Base-by-base conservation (phyloP, 2,329 filamentous ascomycete species). In the Fusarium multiceps region DNA sequence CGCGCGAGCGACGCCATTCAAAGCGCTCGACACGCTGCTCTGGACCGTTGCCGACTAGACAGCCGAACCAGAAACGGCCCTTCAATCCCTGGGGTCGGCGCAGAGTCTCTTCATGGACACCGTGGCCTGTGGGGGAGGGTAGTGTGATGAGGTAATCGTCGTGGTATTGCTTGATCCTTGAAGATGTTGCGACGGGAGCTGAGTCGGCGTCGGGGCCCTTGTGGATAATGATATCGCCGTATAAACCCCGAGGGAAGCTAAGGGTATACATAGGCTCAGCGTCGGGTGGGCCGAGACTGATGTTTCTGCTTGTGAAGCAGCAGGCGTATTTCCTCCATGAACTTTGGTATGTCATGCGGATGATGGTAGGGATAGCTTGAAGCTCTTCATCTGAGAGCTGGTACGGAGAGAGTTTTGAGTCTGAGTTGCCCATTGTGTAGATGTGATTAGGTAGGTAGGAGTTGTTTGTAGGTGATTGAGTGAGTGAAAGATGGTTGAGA, bases 1-100 rank as follows among this genome's bases (percentile, higher is more conserved):
- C 73, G 5, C 49, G 58, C 4, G 73, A 72, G 10, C 58, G 66
- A 16, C 73, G 70, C 73, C 73, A 75, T 45, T 75, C 73, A 23
- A 75, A 75, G 11, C 55, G 50, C 18, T 73, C 73, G 7, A 68
- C 14, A 2, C 48, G 59, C 14, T 48, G 42, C 5, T 55, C 51
- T 4, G 59, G 14, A 16, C 67, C 71, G 18, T 69, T 27, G 6
- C 71, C 69, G 14, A 74, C 69, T 16, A 57, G 41, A 12, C 68
- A 68, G 2, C 34, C 71, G n/a, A 75, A 75, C 67, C 65, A 75
- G 47, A 71, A 75, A 0, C 37, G 47, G 4, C 69, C 65, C 34
- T 50, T 69, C 12, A 55, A 61, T 3, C 58, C 59, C 7, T 16
- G 23, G 3, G 54, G 25, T 20, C 61, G 58, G 14, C 71, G 65